phyloP scores from a whole-genome alignment of 2,329 filamentous ascomycete genomes.

The Cladosporium sp. region DNA sequence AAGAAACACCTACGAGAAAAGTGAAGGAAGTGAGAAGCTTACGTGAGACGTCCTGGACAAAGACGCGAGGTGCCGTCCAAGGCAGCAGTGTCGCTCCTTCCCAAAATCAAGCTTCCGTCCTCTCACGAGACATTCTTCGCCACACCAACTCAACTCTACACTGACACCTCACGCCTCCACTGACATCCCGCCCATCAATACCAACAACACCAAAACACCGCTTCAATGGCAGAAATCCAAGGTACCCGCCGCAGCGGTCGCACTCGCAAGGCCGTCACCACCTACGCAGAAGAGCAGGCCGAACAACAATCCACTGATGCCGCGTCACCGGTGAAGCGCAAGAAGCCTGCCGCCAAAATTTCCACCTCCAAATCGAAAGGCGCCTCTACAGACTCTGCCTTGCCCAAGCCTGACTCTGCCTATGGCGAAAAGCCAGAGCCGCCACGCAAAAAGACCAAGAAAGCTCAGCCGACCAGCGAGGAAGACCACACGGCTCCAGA shows the following conservation, averaged over 20 bases:
- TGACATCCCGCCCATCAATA: background rate
- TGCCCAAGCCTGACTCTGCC: background rate
- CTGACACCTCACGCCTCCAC: background rate
- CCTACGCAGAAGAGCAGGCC: constrained; percentile 29
- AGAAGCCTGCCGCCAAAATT: constrained; percentile 13
- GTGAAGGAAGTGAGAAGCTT: background rate
- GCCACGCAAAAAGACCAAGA: constrained; percentile 4
- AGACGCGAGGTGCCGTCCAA: background rate
- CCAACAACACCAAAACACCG: background rate
- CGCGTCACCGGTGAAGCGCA: constrained; percentile 15
- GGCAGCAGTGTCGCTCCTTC: constrained; percentile 13
- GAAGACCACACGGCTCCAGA: background rate
- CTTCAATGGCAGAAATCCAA: constrained; percentile 15
- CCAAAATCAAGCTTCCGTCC: background rate
- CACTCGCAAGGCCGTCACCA: constrained; percentile 26
- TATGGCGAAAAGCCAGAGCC: background rate
- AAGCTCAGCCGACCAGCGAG: background rate
- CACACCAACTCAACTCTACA: background rate
- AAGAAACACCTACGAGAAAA: background rate
- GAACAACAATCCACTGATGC: constrained; percentile 9
- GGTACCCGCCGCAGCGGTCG: constrained; percentile 26
- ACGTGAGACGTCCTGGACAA: background rate
- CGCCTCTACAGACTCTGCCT: background rate
- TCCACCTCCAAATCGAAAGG: background rate
- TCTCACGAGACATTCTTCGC: background rate